A percentile compares a stretch with the other conserved stretches of the same genome.
Conservation (phyloP, 2,329 filamentous ascomycete genomes). For the Niveomyces coronatus region DNA sequence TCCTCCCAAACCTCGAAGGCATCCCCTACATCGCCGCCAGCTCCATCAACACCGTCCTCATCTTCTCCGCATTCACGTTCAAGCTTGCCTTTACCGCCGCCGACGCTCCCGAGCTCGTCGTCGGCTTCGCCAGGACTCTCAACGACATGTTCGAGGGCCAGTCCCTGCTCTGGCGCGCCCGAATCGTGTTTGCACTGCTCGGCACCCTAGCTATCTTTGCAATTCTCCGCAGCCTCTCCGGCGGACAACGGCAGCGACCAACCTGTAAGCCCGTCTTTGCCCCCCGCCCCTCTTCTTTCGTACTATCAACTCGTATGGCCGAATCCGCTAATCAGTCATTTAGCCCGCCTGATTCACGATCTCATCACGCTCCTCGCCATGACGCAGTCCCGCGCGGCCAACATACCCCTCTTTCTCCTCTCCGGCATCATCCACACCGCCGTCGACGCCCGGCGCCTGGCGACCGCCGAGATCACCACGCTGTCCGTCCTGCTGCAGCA, state of each 20-base stretch:
- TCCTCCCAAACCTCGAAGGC: conserved; percentile 31
- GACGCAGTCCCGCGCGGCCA: conserved; percentile 77
- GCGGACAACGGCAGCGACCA: conserved; percentile 16
- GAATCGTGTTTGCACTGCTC: conserved; percentile 40
- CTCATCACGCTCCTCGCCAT: conserved; percentile 69
- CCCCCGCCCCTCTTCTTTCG: neutral
- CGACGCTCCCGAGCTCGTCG: conserved; percentile 76
- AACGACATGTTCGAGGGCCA: conserved; percentile 30
- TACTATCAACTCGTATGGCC: neutral
- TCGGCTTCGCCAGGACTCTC: conserved; percentile 31
- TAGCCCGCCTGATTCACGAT: conserved; percentile 48
- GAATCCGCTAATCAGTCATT: neutral
- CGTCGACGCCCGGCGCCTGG: conserved; percentile 33
- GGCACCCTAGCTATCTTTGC: conserved; percentile 27
- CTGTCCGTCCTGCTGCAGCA: conserved; percentile 70
- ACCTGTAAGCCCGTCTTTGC: conserved; percentile 17
- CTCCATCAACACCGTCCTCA: conserved; percentile 30
- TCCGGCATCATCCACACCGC: conserved; percentile 51
- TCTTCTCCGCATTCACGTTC: conserved; percentile 59
- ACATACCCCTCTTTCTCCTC: conserved; percentile 75
- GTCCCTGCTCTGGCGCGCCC: conserved; percentile 37
- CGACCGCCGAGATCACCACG: conserved; percentile 50
- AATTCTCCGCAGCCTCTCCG: conserved; percentile 26
- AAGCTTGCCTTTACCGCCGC: conserved; percentile 82
- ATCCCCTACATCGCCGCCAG: conserved; percentile 32